Evolutionary conservation across 2,329 filamentous ascomycete species (phyloP), one percentile per base, ranked within the genome.

Genomic region (Botrytis aclada): DNA sequence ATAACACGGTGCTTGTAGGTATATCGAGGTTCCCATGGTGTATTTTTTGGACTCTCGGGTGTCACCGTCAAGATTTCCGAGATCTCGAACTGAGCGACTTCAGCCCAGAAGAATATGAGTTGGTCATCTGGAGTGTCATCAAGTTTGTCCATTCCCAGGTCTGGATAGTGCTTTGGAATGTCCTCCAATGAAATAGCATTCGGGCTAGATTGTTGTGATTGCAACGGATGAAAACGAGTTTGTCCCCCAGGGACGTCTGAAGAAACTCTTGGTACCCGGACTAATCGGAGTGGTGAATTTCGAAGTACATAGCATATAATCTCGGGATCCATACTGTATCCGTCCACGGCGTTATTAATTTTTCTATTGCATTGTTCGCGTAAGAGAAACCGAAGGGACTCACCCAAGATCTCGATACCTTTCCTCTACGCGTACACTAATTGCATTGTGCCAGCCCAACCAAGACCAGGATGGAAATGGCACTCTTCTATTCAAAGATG

Each of bases 401-500:
- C 18, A 65, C 62, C 62, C 62, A 12, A 45, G n/a, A 20, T 65
- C 39, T 41, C 37, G n/a, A 65, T 45, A 45, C n/a, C 43, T 45
- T n/a, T 34, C 39, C 29, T 45, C 62, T 25, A 65, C 62, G 10
- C 62, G 37, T 41, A 41, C 29, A 65, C 25, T n/a, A 45, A 45
- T 45, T 65, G 25, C 37, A 65, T 34, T 39, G 10, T 41, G n/a
- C 62, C 62, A 65, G 16, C 62, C 39, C 39, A 65, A 29, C 62
- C 62, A 65, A 45, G 62, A 65, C 62, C 62, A 65, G n/a, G 62
- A 41, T 29, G 62, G 62, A 65, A 41, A 65, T 18, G 37, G n/a
- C 5, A 45, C 62, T 43, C 25, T 65, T 45, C 62, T 65, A 34
- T 65, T 43, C 16, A 65, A 34, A 18, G 37, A 29, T 29, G 39